phyloP scores from a whole-genome alignment of 495 filamentous ascomycete species.

The Xylaria scruposa region DNA sequence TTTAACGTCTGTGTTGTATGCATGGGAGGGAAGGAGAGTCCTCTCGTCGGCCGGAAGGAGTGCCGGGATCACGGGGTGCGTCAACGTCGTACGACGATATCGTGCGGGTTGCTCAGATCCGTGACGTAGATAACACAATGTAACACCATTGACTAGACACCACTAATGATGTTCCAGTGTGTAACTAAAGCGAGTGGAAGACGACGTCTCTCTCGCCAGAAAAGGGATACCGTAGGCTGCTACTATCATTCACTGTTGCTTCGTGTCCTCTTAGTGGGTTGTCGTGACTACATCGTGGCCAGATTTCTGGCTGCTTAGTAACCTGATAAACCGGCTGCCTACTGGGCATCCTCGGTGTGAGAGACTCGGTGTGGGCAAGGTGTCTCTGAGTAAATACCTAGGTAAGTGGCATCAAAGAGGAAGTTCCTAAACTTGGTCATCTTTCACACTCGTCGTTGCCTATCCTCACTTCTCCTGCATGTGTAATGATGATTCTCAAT shows the following conservation, averaged over 20 bases:
- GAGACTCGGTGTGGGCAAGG: slow-evolving; percentile 3
- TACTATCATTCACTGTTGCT: not conserved
- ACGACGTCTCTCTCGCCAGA: not conserved
- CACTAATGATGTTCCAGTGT: not conserved
- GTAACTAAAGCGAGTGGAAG: not conserved
- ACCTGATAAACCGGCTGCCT: slow-evolving; percentile 6
- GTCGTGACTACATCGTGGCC: not conserved
- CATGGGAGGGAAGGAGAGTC: not conserved
- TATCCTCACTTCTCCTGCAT: not conserved
- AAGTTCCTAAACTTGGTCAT: not conserved
- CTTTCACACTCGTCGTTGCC: not conserved
- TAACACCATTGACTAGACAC: not conserved
- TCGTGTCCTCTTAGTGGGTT: not conserved
- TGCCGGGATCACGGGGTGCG: not conserved
- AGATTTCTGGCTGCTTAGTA: slow-evolving; percentile 1
- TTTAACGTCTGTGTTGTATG: not conserved
- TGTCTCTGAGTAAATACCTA: not conserved
- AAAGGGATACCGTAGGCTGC: not conserved
- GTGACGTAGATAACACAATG: slow-evolving; percentile 3
- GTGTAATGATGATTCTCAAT: not conserved
- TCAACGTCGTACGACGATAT: slow-evolving; percentile 6
- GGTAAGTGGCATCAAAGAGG: not conserved
- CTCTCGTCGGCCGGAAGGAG: not conserved
- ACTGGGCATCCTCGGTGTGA: not conserved
- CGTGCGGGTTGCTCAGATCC: not conserved